phyloP scores from a whole-genome alignment of 2,329 filamentous ascomycete species.

The Cytospora piceae region DNA sequence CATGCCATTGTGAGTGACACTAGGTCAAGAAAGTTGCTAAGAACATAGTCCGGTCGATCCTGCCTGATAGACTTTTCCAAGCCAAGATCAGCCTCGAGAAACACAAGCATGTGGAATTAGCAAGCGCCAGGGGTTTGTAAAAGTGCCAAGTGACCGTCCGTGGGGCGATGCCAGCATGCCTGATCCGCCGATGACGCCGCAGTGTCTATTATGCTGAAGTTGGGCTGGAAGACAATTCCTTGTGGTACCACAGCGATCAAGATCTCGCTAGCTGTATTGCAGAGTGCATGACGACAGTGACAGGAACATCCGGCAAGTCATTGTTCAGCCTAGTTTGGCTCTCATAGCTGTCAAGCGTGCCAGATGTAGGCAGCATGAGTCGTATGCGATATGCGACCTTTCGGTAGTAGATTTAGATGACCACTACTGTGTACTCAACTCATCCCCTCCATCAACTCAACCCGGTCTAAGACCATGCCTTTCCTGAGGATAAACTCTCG shows the following conservation, averaged over 20 bases:
- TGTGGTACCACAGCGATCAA: not conserved
- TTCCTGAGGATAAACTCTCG: conserved; percentile 81
- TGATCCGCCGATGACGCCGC: not conserved
- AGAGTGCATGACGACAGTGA: not conserved
- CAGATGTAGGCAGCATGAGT: conserved; percentile 2
- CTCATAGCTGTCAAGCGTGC: not conserved
- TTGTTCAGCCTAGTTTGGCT: not conserved
- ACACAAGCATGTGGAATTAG: conserved; percentile 21
- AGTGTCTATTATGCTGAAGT: not conserved
- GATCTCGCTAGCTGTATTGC: not conserved
- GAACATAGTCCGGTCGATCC: conserved; percentile 16
- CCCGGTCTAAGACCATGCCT: conserved; percentile 88
- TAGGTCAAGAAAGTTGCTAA: conserved; percentile 12
- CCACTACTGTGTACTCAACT: conserved; percentile 32
- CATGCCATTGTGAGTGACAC: conserved; percentile 8
- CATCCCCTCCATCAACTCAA: conserved; percentile 94
- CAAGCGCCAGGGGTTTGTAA: conserved; percentile 8
- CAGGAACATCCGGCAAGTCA: not conserved
- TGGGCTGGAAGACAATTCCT: not conserved
- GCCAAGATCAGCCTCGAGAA: conserved; percentile 18
- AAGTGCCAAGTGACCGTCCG: conserved; percentile 15
- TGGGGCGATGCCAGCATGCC: conserved; percentile 12
- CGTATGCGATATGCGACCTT: conserved; percentile 10
- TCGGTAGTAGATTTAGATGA: conserved; percentile 7
- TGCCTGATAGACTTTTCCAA: conserved; percentile 14